Percentiles rank a stretch among this genome's conserved stretches.
Conservation (phyloP, 345 rosid species). For the Murraya paniculata region DNA sequence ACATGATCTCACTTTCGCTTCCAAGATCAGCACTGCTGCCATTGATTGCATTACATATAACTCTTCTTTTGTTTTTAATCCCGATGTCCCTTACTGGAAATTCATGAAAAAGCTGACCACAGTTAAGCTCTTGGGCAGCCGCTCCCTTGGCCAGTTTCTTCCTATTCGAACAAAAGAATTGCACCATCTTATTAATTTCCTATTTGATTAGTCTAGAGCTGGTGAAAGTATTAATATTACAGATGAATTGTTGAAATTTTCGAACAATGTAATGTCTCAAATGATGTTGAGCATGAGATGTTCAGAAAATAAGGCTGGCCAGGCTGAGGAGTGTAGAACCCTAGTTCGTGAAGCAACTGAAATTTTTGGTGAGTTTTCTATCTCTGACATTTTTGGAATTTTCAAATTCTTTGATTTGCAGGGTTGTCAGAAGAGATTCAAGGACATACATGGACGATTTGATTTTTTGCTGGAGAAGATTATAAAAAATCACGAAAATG, state of each 20-base stretch:
- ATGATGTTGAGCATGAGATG: constrained; percentile 46
- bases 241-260: constrained; percentile 34
- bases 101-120: no score
- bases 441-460: constrained; percentile 27
- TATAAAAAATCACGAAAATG: constrained; percentile 24
- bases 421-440: constrained; percentile 30
- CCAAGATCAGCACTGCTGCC: constrained; percentile 30
- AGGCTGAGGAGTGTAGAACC: constrained; percentile 30
- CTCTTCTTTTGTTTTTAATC: constrained; percentile 41
- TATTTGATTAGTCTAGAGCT: constrained; percentile 19
- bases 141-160: constrained; percentile 33
- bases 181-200: constrained; percentile 4
- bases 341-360: constrained; percentile 34
- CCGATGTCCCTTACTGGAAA: constrained; percentile 45
- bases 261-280: constrained; percentile 39
- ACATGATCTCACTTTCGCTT: constrained; percentile 33
- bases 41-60: constrained; percentile 37
- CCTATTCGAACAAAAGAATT: constrained; percentile 31
- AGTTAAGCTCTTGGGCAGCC: constrained; percentile 37
- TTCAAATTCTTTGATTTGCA: constrained; percentile 35
- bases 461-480: constrained; percentile 38
- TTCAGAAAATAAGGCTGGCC: constrained; percentile 21
- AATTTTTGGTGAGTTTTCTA: constrained; percentile 44
- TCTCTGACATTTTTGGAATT: constrained; percentile 46
- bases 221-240: constrained; percentile 32